Conservation (phyloP, 2,329 filamentous ascomycete species). For the Penicillium decumbens region DNA sequence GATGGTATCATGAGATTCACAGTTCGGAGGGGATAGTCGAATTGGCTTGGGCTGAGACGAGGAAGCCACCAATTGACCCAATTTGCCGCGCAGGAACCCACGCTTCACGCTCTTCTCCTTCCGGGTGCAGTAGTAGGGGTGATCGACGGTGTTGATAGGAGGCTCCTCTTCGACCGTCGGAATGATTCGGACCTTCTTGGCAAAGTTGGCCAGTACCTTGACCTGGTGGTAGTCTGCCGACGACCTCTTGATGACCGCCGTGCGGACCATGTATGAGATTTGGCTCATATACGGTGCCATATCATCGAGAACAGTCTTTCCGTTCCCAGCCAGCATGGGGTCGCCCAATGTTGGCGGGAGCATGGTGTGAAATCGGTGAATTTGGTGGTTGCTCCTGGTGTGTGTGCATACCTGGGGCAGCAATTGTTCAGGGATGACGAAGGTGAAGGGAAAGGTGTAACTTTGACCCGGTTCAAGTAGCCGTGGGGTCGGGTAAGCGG, state of each 20-base stretch:
- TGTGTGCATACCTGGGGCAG: slow-evolving; percentile 59
- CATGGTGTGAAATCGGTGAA: slow-evolving; percentile 54
- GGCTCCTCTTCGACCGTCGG: slow-evolving; percentile 58
- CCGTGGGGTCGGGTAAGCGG: slow-evolving; percentile 52
- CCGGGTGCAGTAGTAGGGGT: slow-evolving; percentile 49
- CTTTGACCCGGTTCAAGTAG: slow-evolving; percentile 51
- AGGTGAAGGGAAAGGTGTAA: slow-evolving; percentile 60
- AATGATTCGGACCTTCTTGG: slow-evolving; percentile 56
- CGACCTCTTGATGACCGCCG: slow-evolving; percentile 41
- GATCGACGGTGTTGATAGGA: slow-evolving; percentile 50
- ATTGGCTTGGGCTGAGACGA: slow-evolving; percentile 57
- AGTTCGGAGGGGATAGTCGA: slow-evolving; percentile 43
- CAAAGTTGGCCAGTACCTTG: slow-evolving; percentile 47
- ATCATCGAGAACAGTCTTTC: slow-evolving; percentile 54
- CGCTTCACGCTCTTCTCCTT: slow-evolving; percentile 59
- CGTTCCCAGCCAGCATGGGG: slow-evolving; percentile 49
- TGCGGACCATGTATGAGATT: slow-evolving; percentile 55
- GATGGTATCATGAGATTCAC: slow-evolving; percentile 38
- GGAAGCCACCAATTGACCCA: slow-evolving; percentile 55
- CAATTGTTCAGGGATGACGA: slow-evolving; percentile 58
- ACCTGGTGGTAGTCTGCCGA: slow-evolving; percentile 37
- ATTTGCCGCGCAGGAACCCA: slow-evolving; percentile 54
- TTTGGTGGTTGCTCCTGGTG: slow-evolving; percentile 46
- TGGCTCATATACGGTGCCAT: slow-evolving; percentile 59
- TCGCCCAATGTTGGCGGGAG: slow-evolving; percentile 61